Evolutionary conservation across 768 basidiomycete species (phyloP).

Genomic region (Daedaleopsis nitida): DNA sequence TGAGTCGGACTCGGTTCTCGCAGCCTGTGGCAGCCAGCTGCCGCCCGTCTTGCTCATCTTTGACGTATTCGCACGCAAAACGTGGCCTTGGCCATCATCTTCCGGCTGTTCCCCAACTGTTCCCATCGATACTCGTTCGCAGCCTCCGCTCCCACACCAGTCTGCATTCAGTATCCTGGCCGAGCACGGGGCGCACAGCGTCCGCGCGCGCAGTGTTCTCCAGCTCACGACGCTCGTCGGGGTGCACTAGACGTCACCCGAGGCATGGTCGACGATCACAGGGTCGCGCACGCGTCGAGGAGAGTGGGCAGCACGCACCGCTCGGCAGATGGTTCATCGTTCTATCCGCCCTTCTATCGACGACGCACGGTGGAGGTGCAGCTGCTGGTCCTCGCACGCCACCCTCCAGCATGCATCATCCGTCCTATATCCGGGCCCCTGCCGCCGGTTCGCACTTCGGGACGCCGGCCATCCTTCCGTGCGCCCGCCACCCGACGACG

Average conservation of each 20-base stretch:
- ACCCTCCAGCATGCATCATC: slow-evolving; percentile 4
- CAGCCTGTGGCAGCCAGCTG: background rate
- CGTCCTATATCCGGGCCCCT: background rate
- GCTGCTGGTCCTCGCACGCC: background rate
- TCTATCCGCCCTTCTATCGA: slow-evolving; percentile 16
- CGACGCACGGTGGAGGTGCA: background rate
- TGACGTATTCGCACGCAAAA: slow-evolving; percentile 15
- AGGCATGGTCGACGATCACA: too few relatives aligned
- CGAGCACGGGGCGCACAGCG: slow-evolving; percentile 8
- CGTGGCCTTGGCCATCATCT: slow-evolving; percentile 8
- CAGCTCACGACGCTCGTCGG: too few relatives aligned
- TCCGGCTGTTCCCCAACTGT: background rate
- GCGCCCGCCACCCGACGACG: background rate
- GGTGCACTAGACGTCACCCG: too few relatives aligned
- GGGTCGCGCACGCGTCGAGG: slow-evolving; percentile 9
- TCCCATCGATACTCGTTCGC: slow-evolving; percentile 13
- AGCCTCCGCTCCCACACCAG: background rate
- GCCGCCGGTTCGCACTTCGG: background rate
- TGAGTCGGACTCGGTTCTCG: background rate
- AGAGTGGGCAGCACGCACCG: background rate
- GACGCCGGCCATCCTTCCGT: background rate
- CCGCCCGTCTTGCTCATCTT: background rate
- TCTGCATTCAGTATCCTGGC: background rate
- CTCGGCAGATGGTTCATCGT: slow-evolving; percentile 14
- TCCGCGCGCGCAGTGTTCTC: too few relatives aligned